Conservation (phyloP, 495 filamentous ascomycete species). For the Physcia stellaris region DNA sequence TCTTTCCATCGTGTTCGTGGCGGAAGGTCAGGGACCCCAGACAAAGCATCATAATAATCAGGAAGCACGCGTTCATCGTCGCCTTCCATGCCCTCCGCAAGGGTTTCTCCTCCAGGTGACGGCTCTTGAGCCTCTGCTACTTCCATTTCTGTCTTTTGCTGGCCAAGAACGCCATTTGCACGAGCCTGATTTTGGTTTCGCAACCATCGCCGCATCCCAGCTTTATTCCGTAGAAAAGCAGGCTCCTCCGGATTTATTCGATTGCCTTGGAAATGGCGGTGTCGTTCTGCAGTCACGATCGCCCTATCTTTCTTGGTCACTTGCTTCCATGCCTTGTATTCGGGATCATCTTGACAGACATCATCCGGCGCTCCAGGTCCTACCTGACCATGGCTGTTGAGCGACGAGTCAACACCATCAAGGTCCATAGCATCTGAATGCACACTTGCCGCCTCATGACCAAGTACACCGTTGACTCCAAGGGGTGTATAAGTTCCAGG, state of each 20-base stretch:
- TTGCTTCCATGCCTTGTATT: conserved; percentile 97
- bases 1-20: conserved; percentile 69
- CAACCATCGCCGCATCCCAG: conserved; percentile 69
- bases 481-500: conserved; percentile 65
- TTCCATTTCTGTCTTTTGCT: conserved; percentile 35
- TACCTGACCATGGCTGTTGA: conserved; percentile 40
- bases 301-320: conserved; percentile 94
- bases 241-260: conserved; percentile 79
- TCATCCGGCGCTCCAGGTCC: conserved; percentile 25
- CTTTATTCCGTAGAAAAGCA: conserved; percentile 64
- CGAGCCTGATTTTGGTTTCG: conserved; percentile 54
- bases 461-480: conserved; percentile 53
- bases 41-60: conserved; percentile 86
- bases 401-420: conserved; percentile 46
- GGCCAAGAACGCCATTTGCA: conserved; percentile 26
- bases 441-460: conserved; percentile 39
- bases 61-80: conserved; percentile 66
- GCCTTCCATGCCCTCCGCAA: conserved; percentile 84
- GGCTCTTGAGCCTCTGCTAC: conserved; percentile 30
- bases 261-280: conserved; percentile 72
- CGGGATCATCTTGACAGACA: conserved; percentile 62
- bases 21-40: conserved; percentile 70
- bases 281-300: conserved; percentile 60
- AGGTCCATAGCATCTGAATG: conserved; percentile 74
- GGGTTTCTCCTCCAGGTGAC: conserved; percentile 47